Evolutionary conservation across 805 yeast genomes (phyloP).

Genomic region (Candida rishiriensis): DNA sequence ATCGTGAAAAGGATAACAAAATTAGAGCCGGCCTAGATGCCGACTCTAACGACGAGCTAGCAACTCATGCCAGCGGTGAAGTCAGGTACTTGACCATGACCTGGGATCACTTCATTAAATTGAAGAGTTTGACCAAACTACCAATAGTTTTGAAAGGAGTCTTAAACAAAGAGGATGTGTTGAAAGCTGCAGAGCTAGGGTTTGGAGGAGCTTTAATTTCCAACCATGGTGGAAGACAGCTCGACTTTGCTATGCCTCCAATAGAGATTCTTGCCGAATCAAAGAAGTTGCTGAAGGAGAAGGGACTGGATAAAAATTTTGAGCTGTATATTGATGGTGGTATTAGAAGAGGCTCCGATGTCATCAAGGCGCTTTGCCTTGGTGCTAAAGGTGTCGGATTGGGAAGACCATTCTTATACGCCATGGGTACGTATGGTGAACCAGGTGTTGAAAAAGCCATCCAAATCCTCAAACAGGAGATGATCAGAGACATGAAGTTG

Average conservation of each 20-base stretch:
- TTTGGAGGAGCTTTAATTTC: constrained; percentile 61
- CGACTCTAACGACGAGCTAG: constrained; percentile 9
- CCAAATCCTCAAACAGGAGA: constrained; percentile 55
- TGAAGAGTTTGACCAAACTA: constrained; percentile 40
- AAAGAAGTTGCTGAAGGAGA: constrained; percentile 39
- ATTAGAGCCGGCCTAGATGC: constrained; percentile 54
- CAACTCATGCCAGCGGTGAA: constrained; percentile 5
- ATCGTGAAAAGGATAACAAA: constrained; percentile 82
- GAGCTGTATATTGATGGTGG: constrained; percentile 43
- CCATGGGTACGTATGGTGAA: constrained; percentile 77
- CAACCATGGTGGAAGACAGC: constrained; percentile 72
- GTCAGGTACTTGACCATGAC: constrained; percentile 27
- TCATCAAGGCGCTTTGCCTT: constrained; percentile 37
- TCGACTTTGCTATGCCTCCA: constrained; percentile 59
- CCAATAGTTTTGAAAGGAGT: constrained; percentile 58
- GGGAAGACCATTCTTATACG: constrained; percentile 74
- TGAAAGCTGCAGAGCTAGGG: constrained; percentile 51
- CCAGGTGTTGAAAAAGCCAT: constrained; percentile 65
- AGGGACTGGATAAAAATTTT: constrained; percentile 35
- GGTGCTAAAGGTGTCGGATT: constrained; percentile 54
- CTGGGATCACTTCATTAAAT: constrained; percentile 57
- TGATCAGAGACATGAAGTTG: constrained; percentile 61
- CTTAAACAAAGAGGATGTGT: constrained; percentile 59
- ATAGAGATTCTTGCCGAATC: constrained; percentile 56
- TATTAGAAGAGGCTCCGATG: constrained; percentile 39